Base-by-base conservation (phyloP, 768 basidiomycete genomes). In the Tricholomella constricta region DNA sequence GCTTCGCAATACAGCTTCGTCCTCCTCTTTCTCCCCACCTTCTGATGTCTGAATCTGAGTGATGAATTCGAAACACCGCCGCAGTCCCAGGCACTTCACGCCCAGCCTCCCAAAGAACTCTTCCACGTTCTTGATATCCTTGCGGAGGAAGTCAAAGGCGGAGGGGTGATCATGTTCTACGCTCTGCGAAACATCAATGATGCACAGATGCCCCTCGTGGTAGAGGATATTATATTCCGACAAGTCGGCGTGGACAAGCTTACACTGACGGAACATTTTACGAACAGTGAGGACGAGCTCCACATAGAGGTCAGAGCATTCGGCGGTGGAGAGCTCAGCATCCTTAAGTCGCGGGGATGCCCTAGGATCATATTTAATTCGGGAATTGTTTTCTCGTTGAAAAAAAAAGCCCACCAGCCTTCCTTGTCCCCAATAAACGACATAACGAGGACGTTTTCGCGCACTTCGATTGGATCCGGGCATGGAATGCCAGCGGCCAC, bases 111-210 rank as follows among this genome's bases (percentile, higher is more conserved):
- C 78, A 67, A 98, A 99, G 69, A 90, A 99, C 31, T 94, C 95
- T 54, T 97, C 94, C 37, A 94, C 78, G 66, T 99, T 98, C 61
- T 85, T 86, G 45, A 99, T 81, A 69, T 99, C 97, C 40, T 80
- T 85, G 23, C 95, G 86, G 32, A 99, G 79, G 72, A 99, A 99
- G 69, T 99, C 96, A 66, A 94, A 98, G 0, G 97, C 93, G 25
- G 88, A 79, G 0, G 96, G 97, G 62, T 99, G 97, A 69, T 98
- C 96, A 65, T 98, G 95, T 63, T 99, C 97, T 31, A 99, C 95
- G 57, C 93, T 95, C 67, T 99, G 97, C 1, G 95, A 97, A 53
- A 99, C 97, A 69, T 99, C 97, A 72, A 99, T 98, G 62, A 98
- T 88, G 70, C 83, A 94, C 15, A 97, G 79, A 63, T 93, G 91